Percentiles rank a stretch among this genome's conserved stretches.
phyloP scores from a whole-genome alignment of 371 early-diverging fungal species.

The Chytridium lagenaria region DNA sequence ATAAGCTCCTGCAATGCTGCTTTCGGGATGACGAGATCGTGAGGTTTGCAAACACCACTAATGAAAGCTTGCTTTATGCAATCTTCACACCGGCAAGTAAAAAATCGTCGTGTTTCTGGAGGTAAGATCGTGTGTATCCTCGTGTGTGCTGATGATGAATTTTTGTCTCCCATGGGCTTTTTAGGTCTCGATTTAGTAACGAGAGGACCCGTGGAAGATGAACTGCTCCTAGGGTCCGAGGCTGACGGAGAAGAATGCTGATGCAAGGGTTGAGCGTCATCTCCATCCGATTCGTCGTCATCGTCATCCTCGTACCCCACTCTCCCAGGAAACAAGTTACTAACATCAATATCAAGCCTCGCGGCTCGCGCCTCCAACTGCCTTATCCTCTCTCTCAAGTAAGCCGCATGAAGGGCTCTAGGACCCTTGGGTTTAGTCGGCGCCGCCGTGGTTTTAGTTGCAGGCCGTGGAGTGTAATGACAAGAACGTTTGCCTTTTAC shows the following conservation, averaged over 20 bases:
- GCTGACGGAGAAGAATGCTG: neutral
- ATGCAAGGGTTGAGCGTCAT: neutral
- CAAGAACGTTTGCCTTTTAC: neutral
- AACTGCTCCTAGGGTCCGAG: neutral
- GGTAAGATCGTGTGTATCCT: too few relatives aligned
- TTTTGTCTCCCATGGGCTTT: neutral
- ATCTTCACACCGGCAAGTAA: neutral
- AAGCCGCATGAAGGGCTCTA: slow-evolving; percentile 1
- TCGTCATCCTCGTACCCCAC: neutral
- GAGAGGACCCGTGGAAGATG: neutral
- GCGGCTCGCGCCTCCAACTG: neutral
- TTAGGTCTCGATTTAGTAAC: neutral
- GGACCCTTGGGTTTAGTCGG: neutral
- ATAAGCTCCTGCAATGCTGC: neutral
- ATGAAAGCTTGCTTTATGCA: neutral
- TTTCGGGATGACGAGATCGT: neutral
- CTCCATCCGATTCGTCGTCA: neutral
- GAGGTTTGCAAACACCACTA: too few relatives aligned
- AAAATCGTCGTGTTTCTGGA: too few relatives aligned
- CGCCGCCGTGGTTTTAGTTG: neutral
- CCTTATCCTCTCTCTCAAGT: neutral
- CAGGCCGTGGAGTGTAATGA: neutral
- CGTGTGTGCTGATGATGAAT: neutral
- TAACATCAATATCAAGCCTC: neutral
- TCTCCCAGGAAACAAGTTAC: neutral